Percentiles rank a stretch among this genome's conserved stretches.
phyloP scores from a whole-genome alignment of 2,329 filamentous ascomycete genomes.

The Fusarium graminum region DNA sequence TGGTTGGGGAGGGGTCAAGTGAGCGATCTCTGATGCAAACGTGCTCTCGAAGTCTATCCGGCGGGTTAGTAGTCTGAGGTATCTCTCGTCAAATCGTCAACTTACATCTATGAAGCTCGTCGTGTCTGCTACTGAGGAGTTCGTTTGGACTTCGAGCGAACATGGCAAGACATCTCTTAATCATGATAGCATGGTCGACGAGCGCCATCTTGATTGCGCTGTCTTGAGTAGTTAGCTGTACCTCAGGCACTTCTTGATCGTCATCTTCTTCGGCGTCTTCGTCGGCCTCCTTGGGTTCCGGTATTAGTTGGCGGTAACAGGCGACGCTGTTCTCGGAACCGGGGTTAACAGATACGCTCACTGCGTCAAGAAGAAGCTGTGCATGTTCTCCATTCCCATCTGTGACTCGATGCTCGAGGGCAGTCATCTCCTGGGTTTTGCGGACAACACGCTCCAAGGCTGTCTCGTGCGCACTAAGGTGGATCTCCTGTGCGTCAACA shows the following conservation, averaged over 20 bases:
- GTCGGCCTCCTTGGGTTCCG: conserved; percentile 61
- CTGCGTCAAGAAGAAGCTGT: conserved; percentile 77
- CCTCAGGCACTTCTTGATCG: conserved; percentile 59
- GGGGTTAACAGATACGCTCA: conserved; percentile 81
- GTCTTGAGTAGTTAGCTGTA: conserved; percentile 72
- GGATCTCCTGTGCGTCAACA: conserved; percentile 73
- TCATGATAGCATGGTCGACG: conserved; percentile 87
- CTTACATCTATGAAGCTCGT: conserved; percentile 75
- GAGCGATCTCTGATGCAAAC: conserved; percentile 74
- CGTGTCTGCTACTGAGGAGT: conserved; percentile 66
- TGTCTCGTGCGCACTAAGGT: conserved; percentile 83
- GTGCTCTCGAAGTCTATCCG: conserved; percentile 70
- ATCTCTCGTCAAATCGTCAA: conserved; percentile 38
- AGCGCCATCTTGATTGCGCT: conserved; percentile 86
- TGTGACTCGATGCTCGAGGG: conserved; percentile 78
- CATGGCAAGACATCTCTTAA: conserved; percentile 82
- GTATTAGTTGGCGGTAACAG: conserved; percentile 80
- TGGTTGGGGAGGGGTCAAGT: conserved; percentile 67
- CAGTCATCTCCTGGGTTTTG: conserved; percentile 87
- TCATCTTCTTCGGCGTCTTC: conserved; percentile 57
- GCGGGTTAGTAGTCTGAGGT: conserved; percentile 33
- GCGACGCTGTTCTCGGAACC: conserved; percentile 81
- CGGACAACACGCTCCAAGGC: conserved; percentile 89
- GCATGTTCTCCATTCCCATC: conserved; percentile 80
- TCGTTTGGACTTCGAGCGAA: conserved; percentile 74